Evolutionary conservation across 768 basidiomycete species (phyloP), one percentile per base, ranked within the genome.

Genomic region (Tulasnella sp.): DNA sequence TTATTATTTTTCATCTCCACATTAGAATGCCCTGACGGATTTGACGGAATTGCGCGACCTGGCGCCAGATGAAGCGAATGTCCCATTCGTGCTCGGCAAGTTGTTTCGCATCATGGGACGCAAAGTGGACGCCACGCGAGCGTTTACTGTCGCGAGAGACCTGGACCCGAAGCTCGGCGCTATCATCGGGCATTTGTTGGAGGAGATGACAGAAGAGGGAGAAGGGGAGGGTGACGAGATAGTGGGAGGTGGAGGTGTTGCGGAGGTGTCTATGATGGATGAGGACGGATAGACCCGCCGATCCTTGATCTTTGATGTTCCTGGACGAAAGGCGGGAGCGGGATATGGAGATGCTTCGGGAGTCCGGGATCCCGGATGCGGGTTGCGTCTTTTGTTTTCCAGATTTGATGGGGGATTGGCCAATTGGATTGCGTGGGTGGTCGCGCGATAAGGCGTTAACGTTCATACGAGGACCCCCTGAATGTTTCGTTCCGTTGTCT

Each of bases 31-130:
- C 19, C 79, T 91, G 45, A 70, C 78, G 62, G 89, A 93, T 70
- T 78, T 98, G 69, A 84, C 91, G 72, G 75, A 77, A 62, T 80
- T 99, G 54, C 80, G 84, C 65, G 83, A 82, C 69, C 75, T 82
- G 63, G 88, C 93, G 34, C 95, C 95, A 5, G 90, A 93, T 68
- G 96, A 99, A 75, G 86, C 93, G 56, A 97, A 97, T 73, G 88
- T 98, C 59, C 82, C 94, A 61, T 96, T 96, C 80, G 85, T 97
- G 72, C 81, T 99, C 17, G 96, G 93, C 26, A 88, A 86, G 74
- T 85, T 87, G 61, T 97, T 96, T 68, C 82, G 89, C 49, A 76
- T 88, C 65, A 73, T 87, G 58, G 90, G 90, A 34, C 78, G 91
- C 71, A 80, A 82, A 64, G 77, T 80, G 19, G 85, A 88, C 71